Percentiles rank a stretch among this genome's conserved stretches.
phyloP scores from a whole-genome alignment of 164 flowering plant genomes.

The Malania oleifera region DNA sequence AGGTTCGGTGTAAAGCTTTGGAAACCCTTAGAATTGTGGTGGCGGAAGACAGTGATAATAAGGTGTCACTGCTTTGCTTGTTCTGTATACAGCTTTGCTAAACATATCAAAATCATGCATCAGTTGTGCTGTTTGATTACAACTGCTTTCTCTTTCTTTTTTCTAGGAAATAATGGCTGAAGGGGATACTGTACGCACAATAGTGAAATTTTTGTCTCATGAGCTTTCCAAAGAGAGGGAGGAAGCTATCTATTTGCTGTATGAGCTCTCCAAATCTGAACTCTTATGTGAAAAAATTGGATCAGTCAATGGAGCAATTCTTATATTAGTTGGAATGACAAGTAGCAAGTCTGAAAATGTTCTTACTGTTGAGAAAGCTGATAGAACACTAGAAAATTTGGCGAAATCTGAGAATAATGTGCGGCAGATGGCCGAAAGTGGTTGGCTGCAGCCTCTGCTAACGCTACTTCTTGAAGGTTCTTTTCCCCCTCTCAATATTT shows the following conservation, averaged over 20 bases:
- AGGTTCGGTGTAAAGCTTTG: constrained; percentile 62
- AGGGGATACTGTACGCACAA: constrained; percentile 80
- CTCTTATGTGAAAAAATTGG: constrained; percentile 85
- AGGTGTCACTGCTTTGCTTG: constrained; percentile 46
- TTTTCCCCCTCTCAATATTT: neutral
- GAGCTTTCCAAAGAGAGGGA: constrained; percentile 84
- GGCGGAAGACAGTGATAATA: constrained; percentile 72
- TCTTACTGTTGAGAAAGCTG: constrained; percentile 75
- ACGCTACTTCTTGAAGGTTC: constrained; percentile 78
- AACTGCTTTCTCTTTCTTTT: constrained; percentile 12
- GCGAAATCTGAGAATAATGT: constrained; percentile 81
- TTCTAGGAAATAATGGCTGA: constrained; percentile 76
- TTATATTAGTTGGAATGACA: constrained; percentile 84
- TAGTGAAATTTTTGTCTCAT: constrained; percentile 79
- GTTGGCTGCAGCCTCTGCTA: constrained; percentile 87
- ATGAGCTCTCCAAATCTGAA: constrained; percentile 83
- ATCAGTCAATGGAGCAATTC: constrained; percentile 83
- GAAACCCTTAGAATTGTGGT: constrained; percentile 77
- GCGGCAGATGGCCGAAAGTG: constrained; percentile 92
- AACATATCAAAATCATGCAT: neutral
- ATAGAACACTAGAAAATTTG: constrained; percentile 76
- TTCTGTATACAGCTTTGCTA: constrained; percentile 6
- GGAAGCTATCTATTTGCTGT: constrained; percentile 80
- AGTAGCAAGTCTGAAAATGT: constrained; percentile 87
- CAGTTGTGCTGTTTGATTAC: constrained; percentile 9